Evolutionary conservation across 108 stramenopile species (phyloP).

Genomic region (Cyclotella sp.): DNA sequence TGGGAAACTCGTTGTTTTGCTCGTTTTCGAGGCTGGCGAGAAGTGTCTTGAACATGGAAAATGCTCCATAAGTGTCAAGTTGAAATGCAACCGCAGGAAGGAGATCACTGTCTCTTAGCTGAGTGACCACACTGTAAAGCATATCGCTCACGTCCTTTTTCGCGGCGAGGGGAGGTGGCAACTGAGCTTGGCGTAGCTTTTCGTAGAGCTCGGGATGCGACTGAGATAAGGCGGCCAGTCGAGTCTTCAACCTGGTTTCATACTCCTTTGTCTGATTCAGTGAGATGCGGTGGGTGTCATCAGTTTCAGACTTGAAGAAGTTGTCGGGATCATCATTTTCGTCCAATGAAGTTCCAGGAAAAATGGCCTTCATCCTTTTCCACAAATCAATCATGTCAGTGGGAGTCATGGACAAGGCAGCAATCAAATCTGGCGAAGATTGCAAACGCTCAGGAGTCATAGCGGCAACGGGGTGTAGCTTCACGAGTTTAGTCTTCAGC

Average conservation of each 20-base stretch:
- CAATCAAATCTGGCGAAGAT: conserved; percentile 74
- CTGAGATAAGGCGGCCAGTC: conserved; percentile 78
- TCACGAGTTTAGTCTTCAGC: conserved; percentile 78
- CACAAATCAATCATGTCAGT: conserved; percentile 94
- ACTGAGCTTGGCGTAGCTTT: conserved; percentile 74
- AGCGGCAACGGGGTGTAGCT: conserved; percentile 95
- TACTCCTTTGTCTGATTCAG: conserved; percentile 96
- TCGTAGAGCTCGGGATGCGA: conserved; percentile 88
- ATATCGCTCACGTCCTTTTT: conserved; percentile 88
- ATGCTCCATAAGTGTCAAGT: conserved; percentile 96
- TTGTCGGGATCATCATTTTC: conserved; percentile 93
- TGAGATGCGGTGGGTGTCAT: conserved; percentile 92
- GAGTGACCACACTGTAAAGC: conserved; percentile 81
- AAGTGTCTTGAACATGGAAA: conserved; percentile 96
- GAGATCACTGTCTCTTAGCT: conserved; percentile 86
- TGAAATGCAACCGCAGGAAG: conserved; percentile 98
- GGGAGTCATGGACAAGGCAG: conserved; percentile 95
- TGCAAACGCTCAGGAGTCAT: conserved; percentile 91
- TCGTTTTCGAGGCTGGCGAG: conserved; percentile 89
- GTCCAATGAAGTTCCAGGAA: conserved; percentile 82
- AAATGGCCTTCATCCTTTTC: conserved; percentile 85
- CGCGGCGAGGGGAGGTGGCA: conserved; percentile 78
- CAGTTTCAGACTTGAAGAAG: conserved; percentile 86
- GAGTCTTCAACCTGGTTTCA: conserved; percentile 91
- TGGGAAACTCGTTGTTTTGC: conserved; percentile 92